Evolutionary conservation across 2,329 filamentous ascomycete species (phyloP), one percentile per base, ranked within the genome.

Genomic region (Monosporascus sp.): DNA sequence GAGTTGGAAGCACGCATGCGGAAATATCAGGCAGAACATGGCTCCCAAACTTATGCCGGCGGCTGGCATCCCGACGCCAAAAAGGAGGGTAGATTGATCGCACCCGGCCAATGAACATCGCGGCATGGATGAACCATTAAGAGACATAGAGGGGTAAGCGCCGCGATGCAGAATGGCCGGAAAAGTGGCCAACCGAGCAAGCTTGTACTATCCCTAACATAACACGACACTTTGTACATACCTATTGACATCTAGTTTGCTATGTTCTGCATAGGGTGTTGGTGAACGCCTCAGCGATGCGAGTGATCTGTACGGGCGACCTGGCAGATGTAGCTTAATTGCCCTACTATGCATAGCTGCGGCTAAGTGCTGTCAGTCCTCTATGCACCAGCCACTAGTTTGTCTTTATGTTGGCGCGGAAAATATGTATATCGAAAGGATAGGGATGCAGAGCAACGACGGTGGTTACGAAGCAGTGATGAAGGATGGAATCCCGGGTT

Each of bases 1-100:
- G 92, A 99, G 77, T 80, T 99, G 50, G 92, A 97, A 81, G 89
- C 87, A 50, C 85, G 93, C 64, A 95, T 99, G 81, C 81, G 85
- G 70, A 84, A 90, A 64, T 94, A 89, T 70, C 82, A 89, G 20
- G 72, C 85, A 68, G 80, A 88, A 76, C 74, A 83, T 58, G 90
- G 90, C 57, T 89, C 89, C 37, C 73, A 84, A 66, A 80, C 90
- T 45, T 78, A 92, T 68, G 92, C 90, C 59, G 94, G 94, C 70
- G 94, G 94, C 55, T 97, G 92, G 93, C 77, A 82, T 60, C 88
- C 88, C 58, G 80, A 89, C 70, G 78, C 91, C 55, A 79, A 74
- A 66, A 82, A 85, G 69, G 84, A 93, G 75, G 94, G 93, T 63
- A 86, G 89, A 73, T 77, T 97, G 61, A 81, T 97, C 68, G 83